These are phyloP conservation scores for Fusarium decemcellulare DNA, from an alignment of 2,329 filamentous ascomycete genomes.

Conservation along the genomic window DNA sequence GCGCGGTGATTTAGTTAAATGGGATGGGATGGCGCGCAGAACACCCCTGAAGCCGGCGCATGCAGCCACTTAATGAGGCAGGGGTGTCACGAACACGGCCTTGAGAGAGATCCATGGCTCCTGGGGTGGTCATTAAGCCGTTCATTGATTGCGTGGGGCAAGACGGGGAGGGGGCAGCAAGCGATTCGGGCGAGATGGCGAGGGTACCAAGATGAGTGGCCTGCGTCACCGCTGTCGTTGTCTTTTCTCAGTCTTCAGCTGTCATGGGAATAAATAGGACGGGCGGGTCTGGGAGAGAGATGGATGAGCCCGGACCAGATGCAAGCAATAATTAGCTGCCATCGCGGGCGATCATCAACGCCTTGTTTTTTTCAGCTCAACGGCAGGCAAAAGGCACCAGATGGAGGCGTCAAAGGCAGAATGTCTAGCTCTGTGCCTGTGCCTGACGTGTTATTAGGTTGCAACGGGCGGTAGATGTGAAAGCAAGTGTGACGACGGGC, in stretches of 20 bases:
- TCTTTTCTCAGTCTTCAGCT: constrained; percentile 4
- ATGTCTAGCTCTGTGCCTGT: no score
- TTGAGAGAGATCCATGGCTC: constrained; percentile 38
- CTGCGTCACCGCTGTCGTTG: background rate
- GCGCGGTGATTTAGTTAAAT: constrained; percentile 44
- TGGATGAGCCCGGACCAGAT: constrained; percentile 13
- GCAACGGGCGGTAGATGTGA: background rate
- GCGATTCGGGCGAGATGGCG: constrained; percentile 25
- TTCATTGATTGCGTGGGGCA: constrained; percentile 41
- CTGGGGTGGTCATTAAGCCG: constrained; percentile 45
- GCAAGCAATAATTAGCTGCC: constrained; percentile 36
- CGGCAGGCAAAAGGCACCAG: constrained; percentile 2
- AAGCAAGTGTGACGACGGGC: background rate
- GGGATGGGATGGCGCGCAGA: constrained; percentile 47
- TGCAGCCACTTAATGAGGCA: constrained; percentile 51
- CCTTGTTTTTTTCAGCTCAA: constrained; percentile 5
- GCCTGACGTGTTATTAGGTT: no score
- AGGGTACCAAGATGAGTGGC: constrained; percentile 17
- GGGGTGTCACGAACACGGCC: constrained; percentile 45
- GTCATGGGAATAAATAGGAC: constrained; percentile 3
- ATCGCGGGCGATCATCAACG: constrained; percentile 15
- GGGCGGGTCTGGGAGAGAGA: constrained; percentile 4
- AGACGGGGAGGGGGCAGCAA: constrained; percentile 3
- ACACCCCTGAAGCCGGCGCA: constrained; percentile 48
- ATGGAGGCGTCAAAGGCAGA: no score